Evolutionary conservation across 768 basidiomycete genomes (phyloP), one percentile per base, ranked within the genome.

Genomic region (Termitomyces titanicus): DNA sequence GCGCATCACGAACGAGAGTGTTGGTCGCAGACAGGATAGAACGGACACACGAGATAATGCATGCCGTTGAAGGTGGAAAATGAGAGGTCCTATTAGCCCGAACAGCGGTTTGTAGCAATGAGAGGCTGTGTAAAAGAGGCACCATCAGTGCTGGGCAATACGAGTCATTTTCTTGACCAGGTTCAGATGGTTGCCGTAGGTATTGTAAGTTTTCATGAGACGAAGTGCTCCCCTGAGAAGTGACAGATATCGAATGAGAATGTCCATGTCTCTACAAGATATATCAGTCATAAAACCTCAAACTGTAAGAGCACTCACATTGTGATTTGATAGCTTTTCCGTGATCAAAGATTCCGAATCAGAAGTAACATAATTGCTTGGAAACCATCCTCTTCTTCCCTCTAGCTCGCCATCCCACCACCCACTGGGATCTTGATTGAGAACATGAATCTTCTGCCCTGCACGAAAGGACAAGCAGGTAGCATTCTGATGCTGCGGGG

Each of bases 351-450:
- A 76, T 49, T 77, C 78, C 48, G 80, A 74, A 60, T 88, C 85
- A 15, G 80, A 73, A 61, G 85, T 87, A 60, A 92, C 90, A 72
- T 97, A 98, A 72, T 98, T 99, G 64, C 92, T 94, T 18, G 97
- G 97, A 71, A 98, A 98, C 97, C 97, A 99, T 12, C 97, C 97
- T 63, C 95, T 76, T 57, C 86, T 74, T 2, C 86, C 89, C 34
- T 93, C 89, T 17, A 96, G 69, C 71, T 98, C 94, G 10, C 97
- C 97, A 66, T 99, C 95, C 96, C 96, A 98, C 97, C 97, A 98
- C 0, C 97, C 97, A 62, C 87, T 91, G 3, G 78, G 57, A 72
- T 98, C 93, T 60, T 86, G 81, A 64, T 92, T 93, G 46, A 89
- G 75, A n/a, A 98, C 93, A 56, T 87, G 87, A 53, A 98, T 94